These are phyloP conservation scores for Penicillium paneum DNA, from an alignment of 2,329 filamentous ascomycete genomes.

Conservation along the genomic window DNA sequence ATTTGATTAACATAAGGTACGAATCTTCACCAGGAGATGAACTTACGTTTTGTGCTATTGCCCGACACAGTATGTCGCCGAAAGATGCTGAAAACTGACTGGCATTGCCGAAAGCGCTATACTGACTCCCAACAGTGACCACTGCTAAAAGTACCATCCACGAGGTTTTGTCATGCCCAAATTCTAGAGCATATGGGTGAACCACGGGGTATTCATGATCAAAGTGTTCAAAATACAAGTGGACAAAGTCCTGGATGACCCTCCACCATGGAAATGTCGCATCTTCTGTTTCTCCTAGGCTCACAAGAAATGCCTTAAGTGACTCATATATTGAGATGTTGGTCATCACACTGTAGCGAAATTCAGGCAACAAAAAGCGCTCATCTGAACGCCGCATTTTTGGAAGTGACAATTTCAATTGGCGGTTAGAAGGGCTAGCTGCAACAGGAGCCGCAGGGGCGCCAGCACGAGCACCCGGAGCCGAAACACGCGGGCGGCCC, in stretches of 20 bases:
- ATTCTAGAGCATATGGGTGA: slow-evolving; percentile 1
- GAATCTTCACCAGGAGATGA: neutral
- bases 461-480: neutral
- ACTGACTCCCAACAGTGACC: slow-evolving; percentile 1
- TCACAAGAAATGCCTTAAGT: neutral
- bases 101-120: slow-evolving; percentile 1
- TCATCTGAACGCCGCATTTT: neutral
- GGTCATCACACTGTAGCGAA: neutral
- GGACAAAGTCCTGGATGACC: slow-evolving; percentile 1
- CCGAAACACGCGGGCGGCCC: neutral
- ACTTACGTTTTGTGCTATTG: slow-evolving; percentile 2
- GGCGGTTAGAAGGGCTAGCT: neutral
- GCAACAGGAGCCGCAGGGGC: neutral
- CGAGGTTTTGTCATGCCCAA: neutral
- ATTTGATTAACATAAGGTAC: neutral
- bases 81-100: neutral
- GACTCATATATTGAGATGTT: neutral
- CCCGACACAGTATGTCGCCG: neutral
- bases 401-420: neutral
- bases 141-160: slow-evolving; percentile 2
- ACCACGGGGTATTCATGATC: neutral
- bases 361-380: neutral
- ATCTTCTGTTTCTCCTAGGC: neutral
- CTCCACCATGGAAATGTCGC: neutral
- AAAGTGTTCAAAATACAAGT: slow-evolving; percentile 4